A percentile compares a stretch with the other conserved stretches of the same genome.
Evolutionary conservation across 179 eudicot genomes (phyloP).

Genomic region (Drosera spatulata): DNA sequence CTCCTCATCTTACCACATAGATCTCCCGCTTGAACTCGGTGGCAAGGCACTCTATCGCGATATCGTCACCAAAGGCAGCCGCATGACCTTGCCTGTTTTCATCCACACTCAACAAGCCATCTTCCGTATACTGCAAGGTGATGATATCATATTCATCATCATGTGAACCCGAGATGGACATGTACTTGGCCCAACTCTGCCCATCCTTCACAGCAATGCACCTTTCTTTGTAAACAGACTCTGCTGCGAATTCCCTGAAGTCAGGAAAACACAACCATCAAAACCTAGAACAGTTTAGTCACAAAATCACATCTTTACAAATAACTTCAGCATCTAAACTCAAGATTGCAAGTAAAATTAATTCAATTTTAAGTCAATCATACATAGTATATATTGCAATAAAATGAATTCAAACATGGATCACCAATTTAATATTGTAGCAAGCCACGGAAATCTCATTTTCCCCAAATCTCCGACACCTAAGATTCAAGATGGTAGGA

Average conservation of each 20-base stretch:
- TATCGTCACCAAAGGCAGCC: slow-evolving; percentile 92
- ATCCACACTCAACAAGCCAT: slow-evolving; percentile 80
- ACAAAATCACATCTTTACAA: not conserved
- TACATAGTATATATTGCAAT: no score
- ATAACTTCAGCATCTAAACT: not conserved
- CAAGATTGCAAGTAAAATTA: not conserved
- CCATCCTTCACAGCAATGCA: slow-evolving; percentile 83
- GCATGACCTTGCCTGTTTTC: slow-evolving; percentile 82
- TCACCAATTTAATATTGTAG: no score
- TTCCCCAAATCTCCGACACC: no score
- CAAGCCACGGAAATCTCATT: no score
- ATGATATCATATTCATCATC: slow-evolving; percentile 90
- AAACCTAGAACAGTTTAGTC: not conserved
- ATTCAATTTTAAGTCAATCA: not conserved
- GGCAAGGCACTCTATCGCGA: slow-evolving; percentile 90
- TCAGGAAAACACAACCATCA: slow-evolving; percentile 14
- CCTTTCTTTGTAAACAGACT: slow-evolving; percentile 85
- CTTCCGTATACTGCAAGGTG: slow-evolving; percentile 82
- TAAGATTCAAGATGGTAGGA: no score
- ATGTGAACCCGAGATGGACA: slow-evolving; percentile 83
- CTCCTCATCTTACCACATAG: slow-evolving; percentile 52
- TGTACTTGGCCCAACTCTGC: slow-evolving; percentile 88
- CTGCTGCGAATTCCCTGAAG: slow-evolving; percentile 77
- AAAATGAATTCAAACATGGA: no score
- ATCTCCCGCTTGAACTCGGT: slow-evolving; percentile 83